Conservation (phyloP, 768 basidiomycete species). For the Podaxis pistillaris region DNA sequence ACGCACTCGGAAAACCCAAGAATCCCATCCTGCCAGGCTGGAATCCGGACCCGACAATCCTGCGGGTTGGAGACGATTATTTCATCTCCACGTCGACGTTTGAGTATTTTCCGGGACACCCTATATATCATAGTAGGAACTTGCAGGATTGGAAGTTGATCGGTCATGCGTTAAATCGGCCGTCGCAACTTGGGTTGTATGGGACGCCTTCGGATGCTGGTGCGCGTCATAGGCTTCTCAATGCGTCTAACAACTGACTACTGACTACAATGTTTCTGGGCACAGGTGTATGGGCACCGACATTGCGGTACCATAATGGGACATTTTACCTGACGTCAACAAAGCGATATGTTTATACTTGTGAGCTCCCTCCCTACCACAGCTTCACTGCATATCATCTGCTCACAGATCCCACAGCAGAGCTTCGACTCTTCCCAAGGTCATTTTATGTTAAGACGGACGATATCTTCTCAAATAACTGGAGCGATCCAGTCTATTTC, state of each 20-base stretch:
- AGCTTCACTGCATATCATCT: neutral
- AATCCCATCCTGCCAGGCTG: constrained; percentile 40
- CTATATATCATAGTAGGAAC: constrained; percentile 41
- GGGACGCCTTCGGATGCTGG: constrained; percentile 39
- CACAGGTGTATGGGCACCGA: constrained; percentile 35
- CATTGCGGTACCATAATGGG: constrained; percentile 33
- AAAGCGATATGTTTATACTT: constrained; percentile 37
- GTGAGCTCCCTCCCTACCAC: constrained; percentile 19
- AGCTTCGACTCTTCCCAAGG: constrained; percentile 36
- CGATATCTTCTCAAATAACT: constrained; percentile 36
- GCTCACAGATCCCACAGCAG: constrained; percentile 21
- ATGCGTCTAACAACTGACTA: neutral
- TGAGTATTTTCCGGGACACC: constrained; percentile 39
- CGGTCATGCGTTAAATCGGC: constrained; percentile 35
- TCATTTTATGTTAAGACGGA: constrained; percentile 38
- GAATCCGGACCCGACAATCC: constrained; percentile 39
- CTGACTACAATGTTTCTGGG: no score
- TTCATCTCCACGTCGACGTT: constrained; percentile 39
- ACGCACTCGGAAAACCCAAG: constrained; percentile 15
- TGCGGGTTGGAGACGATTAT: constrained; percentile 38
- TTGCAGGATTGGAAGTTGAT: constrained; percentile 35
- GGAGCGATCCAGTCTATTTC: constrained; percentile 42
- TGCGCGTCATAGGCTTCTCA: constrained; percentile 12
- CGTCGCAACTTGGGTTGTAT: constrained; percentile 33
- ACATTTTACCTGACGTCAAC: constrained; percentile 36